Evolutionary conservation across 805 yeast species (phyloP).

Genomic region (Candida montana): DNA sequence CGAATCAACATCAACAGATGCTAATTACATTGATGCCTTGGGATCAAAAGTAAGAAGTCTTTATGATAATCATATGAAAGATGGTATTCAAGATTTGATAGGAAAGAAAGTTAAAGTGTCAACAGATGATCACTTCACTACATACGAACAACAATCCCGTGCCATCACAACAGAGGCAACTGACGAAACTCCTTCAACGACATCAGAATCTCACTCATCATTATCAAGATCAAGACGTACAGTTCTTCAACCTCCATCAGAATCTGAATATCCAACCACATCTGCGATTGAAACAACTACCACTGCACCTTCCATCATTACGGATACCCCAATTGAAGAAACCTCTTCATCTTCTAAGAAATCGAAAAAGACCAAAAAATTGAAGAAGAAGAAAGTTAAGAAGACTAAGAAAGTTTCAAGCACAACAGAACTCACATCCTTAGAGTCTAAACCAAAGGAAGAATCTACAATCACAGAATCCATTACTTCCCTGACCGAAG

Average conservation of each 20-base stretch:
- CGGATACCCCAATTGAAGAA: neutral
- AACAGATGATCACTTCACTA: neutral
- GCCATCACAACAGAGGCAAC: neutral
- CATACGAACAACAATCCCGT: neutral
- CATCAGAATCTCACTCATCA: neutral
- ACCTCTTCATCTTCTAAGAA: neutral
- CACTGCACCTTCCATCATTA: neutral
- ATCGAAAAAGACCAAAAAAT: conserved; percentile 9
- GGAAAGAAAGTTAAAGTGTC: neutral
- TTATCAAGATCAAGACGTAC: neutral
- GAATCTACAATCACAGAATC: neutral
- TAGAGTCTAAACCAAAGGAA: neutral
- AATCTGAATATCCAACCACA: neutral
- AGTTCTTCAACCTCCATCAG: neutral
- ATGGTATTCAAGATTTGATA: neutral
- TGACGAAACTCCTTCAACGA: no score
- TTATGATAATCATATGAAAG: conserved; percentile 5
- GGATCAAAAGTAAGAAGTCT: conserved; percentile 6
- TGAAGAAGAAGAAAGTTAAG: conserved; percentile 9
- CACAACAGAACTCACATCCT: neutral
- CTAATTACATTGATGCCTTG: conserved; percentile 1
- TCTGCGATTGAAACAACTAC: neutral
- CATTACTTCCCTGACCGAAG: neutral
- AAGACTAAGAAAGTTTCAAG: conserved; percentile 3
- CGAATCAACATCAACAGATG: conserved; percentile 1